A percentile compares a stretch with the other conserved stretches of the same genome.
These are phyloP conservation scores for Aspergillus jensenii DNA, from an alignment of 2,329 filamentous ascomycete genomes.

Conservation along the genomic window DNA sequence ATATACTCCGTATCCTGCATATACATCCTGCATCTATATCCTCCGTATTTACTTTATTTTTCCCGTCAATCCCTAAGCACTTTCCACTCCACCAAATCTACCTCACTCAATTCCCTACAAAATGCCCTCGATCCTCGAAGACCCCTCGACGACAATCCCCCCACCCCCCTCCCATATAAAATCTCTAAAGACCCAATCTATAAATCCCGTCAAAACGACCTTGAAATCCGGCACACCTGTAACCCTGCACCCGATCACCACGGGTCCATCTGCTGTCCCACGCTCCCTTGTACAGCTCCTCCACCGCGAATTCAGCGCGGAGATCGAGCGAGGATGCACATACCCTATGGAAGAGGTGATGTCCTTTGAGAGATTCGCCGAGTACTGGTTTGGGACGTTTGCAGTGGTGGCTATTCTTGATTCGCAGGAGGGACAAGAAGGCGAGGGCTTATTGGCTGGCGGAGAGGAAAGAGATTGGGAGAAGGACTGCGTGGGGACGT, in stretches of 20 bases:
- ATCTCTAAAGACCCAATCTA: constrained; percentile 10
- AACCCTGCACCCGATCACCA: constrained; percentile 31
- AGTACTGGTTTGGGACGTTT: constrained; percentile 43
- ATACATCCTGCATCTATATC: too few species aligned
- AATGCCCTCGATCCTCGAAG: constrained; percentile 40
- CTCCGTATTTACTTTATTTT: not conserved
- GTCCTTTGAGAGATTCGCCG: constrained; percentile 28
- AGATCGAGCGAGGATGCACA: constrained; percentile 36
- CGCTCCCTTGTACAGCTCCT: constrained; percentile 27
- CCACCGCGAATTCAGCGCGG: constrained; percentile 33
- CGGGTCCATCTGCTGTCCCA: constrained; percentile 24
- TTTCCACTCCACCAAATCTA: too few species aligned
- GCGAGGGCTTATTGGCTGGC: constrained; percentile 7
- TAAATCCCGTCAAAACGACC: constrained; percentile 20
- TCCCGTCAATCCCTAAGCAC: too few species aligned
- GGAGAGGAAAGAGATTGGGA: constrained; percentile 34
- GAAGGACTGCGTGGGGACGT: constrained; percentile 38
- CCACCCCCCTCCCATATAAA: constrained; percentile 23
- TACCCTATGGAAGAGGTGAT: constrained; percentile 41
- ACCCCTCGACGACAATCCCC: constrained; percentile 27
- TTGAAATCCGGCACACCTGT: constrained; percentile 25
- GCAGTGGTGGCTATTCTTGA: constrained; percentile 32
- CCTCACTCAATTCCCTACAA: not conserved
- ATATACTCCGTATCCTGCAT: not conserved
- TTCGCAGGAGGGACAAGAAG: constrained; percentile 12